Evolutionary conservation across 2,329 filamentous ascomycete genomes (phyloP).

Genomic region (Aureobasidium sp.): DNA sequence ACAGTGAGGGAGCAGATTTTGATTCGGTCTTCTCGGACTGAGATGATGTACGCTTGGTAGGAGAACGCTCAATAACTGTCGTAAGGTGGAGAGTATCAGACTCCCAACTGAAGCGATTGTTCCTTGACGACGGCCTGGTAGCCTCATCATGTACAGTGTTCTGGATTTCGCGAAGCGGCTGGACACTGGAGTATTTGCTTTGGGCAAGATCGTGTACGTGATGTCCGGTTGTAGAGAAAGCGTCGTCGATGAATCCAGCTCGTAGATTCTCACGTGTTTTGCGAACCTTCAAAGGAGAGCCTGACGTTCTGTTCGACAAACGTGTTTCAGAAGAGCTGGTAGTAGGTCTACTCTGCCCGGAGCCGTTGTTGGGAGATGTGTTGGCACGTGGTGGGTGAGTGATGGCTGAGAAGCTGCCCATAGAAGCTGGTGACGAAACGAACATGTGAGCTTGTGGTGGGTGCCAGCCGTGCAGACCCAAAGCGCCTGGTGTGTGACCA

Average conservation of each 20-base stretch:
- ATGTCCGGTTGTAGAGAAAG: background rate
- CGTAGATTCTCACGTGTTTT: conserved; percentile 29
- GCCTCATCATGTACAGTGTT: background rate
- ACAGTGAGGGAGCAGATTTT: conserved; percentile 12
- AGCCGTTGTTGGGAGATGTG: background rate
- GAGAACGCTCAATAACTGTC: background rate
- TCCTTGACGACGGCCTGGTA: background rate
- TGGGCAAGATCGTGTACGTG: background rate
- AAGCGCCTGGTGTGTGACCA: background rate
- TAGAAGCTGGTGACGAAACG: background rate
- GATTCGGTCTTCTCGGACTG: background rate
- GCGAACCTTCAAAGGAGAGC: conserved; percentile 26
- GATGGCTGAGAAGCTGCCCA: background rate
- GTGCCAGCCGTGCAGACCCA: background rate
- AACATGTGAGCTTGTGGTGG: conserved; percentile 11
- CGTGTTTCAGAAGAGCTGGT: background rate
- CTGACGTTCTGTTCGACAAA: conserved; percentile 2
- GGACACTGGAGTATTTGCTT: background rate
- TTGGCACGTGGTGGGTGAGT: background rate
- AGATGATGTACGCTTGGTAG: background rate
- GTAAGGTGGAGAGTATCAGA: background rate
- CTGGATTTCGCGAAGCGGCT: background rate
- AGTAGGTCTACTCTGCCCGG: background rate
- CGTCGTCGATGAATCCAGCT: conserved; percentile 3
- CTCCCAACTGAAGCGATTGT: background rate